Conservation (phyloP, 2,329 filamentous ascomycete species). For the Botryotinia globosa region DNA sequence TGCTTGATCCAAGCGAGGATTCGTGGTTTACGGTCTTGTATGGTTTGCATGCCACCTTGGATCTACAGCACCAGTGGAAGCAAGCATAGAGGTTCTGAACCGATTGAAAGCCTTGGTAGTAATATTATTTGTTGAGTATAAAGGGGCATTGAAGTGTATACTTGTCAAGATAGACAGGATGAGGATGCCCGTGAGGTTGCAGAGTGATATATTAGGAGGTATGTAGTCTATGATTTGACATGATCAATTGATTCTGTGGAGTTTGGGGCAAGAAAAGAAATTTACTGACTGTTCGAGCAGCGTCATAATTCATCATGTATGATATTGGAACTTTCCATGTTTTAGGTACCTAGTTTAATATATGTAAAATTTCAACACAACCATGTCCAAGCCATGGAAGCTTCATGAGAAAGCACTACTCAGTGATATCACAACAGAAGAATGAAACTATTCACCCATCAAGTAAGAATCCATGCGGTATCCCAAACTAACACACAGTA, state of each 20-base stretch:
- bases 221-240: not conserved
- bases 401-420: not conserved
- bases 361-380: not conserved
- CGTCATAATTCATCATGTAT: not conserved
- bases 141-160: not conserved
- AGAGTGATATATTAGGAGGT: not conserved
- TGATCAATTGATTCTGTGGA: not conserved
- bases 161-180: not conserved
- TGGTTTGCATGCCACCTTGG: not conserved
- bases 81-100: constrained; percentile 87
- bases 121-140: constrained; percentile 77
- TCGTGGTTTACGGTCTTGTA: not conserved
- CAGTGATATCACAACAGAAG: not conserved
- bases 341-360: not conserved
- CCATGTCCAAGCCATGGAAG: not conserved
- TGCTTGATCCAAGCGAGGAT: not conserved
- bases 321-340: not conserved
- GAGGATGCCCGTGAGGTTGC: not conserved
- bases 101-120: constrained; percentile 87
- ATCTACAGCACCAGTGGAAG: constrained; percentile 64
- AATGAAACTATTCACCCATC: not conserved
- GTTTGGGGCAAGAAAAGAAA: not conserved
- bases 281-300: not conserved
- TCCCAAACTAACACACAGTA: not conserved
- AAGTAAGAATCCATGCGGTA: not conserved